Base-by-base conservation (phyloP, 1,139 yeast species). In the Nakaseomyces kungkrabaensis region DNA sequence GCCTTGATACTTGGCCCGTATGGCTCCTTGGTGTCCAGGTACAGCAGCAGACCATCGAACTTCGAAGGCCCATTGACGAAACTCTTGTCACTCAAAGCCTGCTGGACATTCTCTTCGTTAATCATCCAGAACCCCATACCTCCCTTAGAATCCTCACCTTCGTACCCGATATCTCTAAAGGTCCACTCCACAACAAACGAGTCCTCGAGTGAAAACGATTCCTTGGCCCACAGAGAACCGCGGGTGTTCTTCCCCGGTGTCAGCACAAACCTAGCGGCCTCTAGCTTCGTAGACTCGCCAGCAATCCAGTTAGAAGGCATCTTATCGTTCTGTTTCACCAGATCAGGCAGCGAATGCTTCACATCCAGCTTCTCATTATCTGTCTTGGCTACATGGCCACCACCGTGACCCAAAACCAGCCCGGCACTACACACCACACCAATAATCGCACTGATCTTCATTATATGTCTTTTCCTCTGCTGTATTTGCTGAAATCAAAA, bases 101-200 rank as follows among this genome's bases (percentile, higher is more conserved):
- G 22, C 22, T 17, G 22, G 22, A 34, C 56, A 5, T 55, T 42
- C 4, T 56, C 54, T 4, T 58, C 59, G 37, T 51, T 51, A 41
- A 48, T 49, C 29, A 56, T 46, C 77, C 82, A 81, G 43, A 81
- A 66, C 0, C 80, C 68, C 33, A 79, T 59, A 0, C 82, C 82
- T 52, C 81, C 78, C 26, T 62, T 64, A 0, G 76, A 72, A 17
- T 17, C 22, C 27, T 58, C 52, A 0, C 76, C 76, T 43, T 52
- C 51, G 3, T 62, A 57, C 9, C 84, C 85, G 4, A 75, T 58
- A 25, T 82, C 75, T 61, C 87, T 72, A 56, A 81, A 73, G 1
- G 79, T 73, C n/a, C 75, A 57, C 57, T 81, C 86, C 34, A 50
- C 37, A 29, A 88, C 78, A 75, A 85, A 82, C 40, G 77, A 76